Evolutionary conservation across 805 yeast genomes (phyloP).

Genomic region (Starmerella ratchasimensis): DNA sequence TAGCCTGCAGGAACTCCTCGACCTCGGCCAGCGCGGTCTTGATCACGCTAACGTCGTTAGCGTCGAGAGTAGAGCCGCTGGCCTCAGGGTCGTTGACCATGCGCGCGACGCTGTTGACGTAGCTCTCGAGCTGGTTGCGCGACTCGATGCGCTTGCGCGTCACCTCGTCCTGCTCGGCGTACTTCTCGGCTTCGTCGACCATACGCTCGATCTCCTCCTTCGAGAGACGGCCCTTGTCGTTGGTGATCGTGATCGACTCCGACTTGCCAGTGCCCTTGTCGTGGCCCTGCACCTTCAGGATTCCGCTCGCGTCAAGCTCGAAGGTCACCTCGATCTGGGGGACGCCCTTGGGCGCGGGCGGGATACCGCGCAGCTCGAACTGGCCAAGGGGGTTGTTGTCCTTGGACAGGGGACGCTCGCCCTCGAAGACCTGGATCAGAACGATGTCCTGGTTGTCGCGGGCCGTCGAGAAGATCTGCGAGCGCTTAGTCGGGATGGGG

Average conservation of each 20-base stretch:
- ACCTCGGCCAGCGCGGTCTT: slow-evolving; percentile 79
- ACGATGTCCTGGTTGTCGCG: slow-evolving; percentile 95
- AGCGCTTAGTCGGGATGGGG: slow-evolving; percentile 88
- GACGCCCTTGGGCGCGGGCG: slow-evolving; percentile 85
- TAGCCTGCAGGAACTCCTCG: slow-evolving; percentile 73
- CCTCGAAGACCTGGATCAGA: slow-evolving; percentile 84
- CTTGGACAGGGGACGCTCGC: slow-evolving; percentile 90
- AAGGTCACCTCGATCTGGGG: slow-evolving; percentile 88
- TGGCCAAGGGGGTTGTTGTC: slow-evolving; percentile 84
- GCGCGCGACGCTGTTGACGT: slow-evolving; percentile 69
- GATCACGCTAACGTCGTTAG: slow-evolving; percentile 81
- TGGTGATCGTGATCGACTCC: slow-evolving; percentile 80
- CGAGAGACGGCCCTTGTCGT: slow-evolving; percentile 86
- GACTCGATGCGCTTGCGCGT: slow-evolving; percentile 76
- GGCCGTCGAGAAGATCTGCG: slow-evolving; percentile 90
- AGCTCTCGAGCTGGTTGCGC: slow-evolving; percentile 77
- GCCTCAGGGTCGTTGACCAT: slow-evolving; percentile 41
- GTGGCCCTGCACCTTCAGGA: slow-evolving; percentile 69
- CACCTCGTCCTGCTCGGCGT: slow-evolving; percentile 77
- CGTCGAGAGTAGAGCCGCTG: slow-evolving; percentile 67
- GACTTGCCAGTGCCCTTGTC: slow-evolving; percentile 92
- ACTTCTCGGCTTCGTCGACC: slow-evolving; percentile 96
- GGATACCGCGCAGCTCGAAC: slow-evolving; percentile 74
- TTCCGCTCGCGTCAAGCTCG: slow-evolving; percentile 77
- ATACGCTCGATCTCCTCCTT: slow-evolving; percentile 92